Conservation (phyloP, 1,139 yeast species). For the Spathaspora jeffriesii region DNA sequence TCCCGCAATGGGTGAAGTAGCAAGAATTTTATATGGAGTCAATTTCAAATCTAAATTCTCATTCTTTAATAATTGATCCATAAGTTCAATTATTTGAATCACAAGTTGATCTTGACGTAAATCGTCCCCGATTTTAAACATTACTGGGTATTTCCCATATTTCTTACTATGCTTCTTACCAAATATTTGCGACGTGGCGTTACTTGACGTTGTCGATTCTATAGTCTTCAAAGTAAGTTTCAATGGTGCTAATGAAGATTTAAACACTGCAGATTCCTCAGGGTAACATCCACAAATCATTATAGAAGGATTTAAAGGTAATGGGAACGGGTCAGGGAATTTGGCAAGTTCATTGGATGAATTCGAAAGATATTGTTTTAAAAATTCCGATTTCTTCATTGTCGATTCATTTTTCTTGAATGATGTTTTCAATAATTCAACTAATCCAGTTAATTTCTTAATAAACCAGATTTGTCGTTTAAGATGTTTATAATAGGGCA, state of each 20-base stretch:
- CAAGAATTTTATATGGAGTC: constrained; percentile 88
- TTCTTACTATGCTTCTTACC: constrained; percentile 29
- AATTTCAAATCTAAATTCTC: constrained; percentile 88
- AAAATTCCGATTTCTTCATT: constrained; percentile 40
- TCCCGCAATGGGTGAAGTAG: constrained; percentile 91
- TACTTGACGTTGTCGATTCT: constrained; percentile 15
- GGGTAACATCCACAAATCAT: constrained; percentile 75
- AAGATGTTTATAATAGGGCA: constrained; percentile 38
- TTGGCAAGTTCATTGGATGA: constrained; percentile 41
- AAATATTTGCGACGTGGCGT: constrained; percentile 27
- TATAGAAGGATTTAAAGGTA: constrained; percentile 74
- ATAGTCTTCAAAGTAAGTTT: constrained; percentile 76
- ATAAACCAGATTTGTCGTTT: constrained; percentile 48
- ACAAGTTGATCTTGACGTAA: constrained; percentile 95
- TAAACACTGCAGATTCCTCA: constrained; percentile 82
- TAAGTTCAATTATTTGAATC: constrained; percentile 84
- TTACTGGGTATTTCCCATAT: constrained; percentile 70
- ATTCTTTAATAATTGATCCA: constrained; percentile 86
- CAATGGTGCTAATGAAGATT: constrained; percentile 86
- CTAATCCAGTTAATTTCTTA: constrained; percentile 41
- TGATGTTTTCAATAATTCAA: constrained; percentile 38
- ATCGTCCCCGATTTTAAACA: constrained; percentile 97
- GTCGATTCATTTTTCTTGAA: constrained; percentile 49
- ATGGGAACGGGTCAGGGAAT: constrained; percentile 54
- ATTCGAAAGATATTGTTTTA: constrained; percentile 41